Evolutionary conservation across 352 stramenopile genomes (phyloP).

Genomic region (Pythium rhizo-oryzae): DNA sequence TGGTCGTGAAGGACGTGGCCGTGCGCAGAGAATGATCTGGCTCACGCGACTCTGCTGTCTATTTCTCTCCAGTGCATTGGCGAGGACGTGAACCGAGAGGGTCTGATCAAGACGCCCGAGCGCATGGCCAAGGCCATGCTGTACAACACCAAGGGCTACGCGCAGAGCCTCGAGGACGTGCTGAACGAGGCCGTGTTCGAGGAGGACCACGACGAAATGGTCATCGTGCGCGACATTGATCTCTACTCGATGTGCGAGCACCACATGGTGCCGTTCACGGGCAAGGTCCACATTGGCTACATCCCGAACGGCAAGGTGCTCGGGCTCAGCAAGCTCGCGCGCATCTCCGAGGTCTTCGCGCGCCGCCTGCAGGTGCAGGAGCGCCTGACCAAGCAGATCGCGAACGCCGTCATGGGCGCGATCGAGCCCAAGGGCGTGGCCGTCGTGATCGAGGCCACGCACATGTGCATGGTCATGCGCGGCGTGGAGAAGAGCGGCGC

Average conservation of each 20-base stretch:
- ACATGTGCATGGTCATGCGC: conserved; percentile 99
- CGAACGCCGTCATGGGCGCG: conserved; percentile 96
- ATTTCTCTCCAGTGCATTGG: conserved; percentile 78
- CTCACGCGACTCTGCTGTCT: neutral
- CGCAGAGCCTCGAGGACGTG: conserved; percentile 86
- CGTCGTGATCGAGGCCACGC: conserved; percentile 98
- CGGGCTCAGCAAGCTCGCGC: conserved; percentile 98
- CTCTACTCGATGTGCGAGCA: conserved; percentile 99
- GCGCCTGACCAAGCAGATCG: conserved; percentile 99
- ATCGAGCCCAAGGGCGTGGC: conserved; percentile 97
- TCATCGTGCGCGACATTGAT: conserved; percentile 99
- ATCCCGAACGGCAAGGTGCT: conserved; percentile 97
- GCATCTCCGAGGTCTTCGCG: conserved; percentile 97
- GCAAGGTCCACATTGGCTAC: conserved; percentile 95
- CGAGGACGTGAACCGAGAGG: conserved; percentile 95
- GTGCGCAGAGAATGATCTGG: neutral
- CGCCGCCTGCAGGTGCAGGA: conserved; percentile 99
- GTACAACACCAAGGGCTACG: conserved; percentile 97
- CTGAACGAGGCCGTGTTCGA: conserved; percentile 98
- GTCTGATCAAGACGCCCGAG: conserved; percentile 96
- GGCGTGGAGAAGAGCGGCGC: conserved; percentile 98
- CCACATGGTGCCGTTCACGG: conserved; percentile 99
- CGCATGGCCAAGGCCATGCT: conserved; percentile 97
- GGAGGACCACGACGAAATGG: conserved; percentile 98
- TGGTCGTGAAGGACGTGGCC: neutral